Conservation (phyloP, 148 eudicot species). For the Euryodendron excelsum region DNA sequence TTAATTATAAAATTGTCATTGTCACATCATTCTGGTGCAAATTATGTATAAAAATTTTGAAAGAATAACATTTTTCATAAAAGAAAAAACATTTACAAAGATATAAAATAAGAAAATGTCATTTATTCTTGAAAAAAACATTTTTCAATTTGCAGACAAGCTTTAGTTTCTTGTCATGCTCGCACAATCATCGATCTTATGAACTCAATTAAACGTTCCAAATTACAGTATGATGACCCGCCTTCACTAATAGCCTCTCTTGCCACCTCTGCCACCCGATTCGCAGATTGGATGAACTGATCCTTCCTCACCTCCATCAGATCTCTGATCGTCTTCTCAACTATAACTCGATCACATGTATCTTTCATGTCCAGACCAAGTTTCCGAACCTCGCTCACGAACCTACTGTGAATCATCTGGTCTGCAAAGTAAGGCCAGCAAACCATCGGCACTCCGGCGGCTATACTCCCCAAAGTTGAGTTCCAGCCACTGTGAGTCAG, state of each 20-base stretch:
- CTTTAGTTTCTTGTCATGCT: no score
- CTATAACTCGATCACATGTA: conserved; percentile 29
- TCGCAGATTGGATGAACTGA: conserved; percentile 22
- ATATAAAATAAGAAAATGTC: no score
- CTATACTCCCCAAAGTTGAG: conserved; percentile 38
- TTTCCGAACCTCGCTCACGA: conserved; percentile 36
- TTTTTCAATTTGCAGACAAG: no score
- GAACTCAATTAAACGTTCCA: conserved; percentile 28
- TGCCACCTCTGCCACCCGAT: conserved; percentile 18
- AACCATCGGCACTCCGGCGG: conserved; percentile 44
- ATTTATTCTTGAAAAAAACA: no score
- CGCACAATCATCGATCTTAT: conserved; percentile 18
- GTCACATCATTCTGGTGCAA: no score
- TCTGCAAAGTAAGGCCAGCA: conserved; percentile 49
- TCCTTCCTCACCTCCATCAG: conserved; percentile 33
- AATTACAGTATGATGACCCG: no score
- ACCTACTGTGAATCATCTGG: conserved; percentile 43
- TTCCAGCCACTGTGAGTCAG: conserved; percentile 16
- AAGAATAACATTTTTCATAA: no score
- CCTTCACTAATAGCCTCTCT: conserved; percentile 22
- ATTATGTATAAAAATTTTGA: no score
- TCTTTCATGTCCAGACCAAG: conserved; percentile 49
- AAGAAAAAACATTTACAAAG: no score
- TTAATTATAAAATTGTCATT: no score
- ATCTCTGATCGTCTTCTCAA: conserved; percentile 30